These are phyloP conservation scores for Podaxis carcinomalis DNA, from an alignment of 768 basidiomycete species.

Conservation along the genomic window DNA sequence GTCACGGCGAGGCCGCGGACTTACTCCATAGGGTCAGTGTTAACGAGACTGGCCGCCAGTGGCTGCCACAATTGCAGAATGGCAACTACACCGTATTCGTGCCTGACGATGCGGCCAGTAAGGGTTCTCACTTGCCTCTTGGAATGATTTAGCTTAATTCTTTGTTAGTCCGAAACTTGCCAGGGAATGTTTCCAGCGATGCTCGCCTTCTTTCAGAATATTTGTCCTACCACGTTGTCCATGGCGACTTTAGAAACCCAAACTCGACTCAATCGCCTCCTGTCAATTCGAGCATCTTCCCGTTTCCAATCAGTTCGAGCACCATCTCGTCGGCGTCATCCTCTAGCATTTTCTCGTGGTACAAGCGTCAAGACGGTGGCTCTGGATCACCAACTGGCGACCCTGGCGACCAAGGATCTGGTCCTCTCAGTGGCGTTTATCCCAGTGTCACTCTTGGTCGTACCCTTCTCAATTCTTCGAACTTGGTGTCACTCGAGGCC, in stretches of 20 bases:
- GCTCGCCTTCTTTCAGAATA: constrained; percentile 35
- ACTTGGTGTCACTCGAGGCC: constrained; percentile 52
- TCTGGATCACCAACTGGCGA: constrained; percentile 1
- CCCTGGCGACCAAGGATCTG: constrained; percentile 4
- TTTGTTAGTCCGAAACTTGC: constrained; percentile 27
- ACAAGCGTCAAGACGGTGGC: constrained; percentile 12
- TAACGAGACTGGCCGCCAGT: constrained; percentile 35
- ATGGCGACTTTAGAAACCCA: constrained; percentile 39
- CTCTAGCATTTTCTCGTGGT: constrained; percentile 11
- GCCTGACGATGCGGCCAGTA: constrained; percentile 53
- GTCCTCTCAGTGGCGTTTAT: constrained; percentile 32
- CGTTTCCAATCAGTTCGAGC: not conserved
- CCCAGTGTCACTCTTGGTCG: constrained; percentile 63
- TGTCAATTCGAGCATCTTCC: not conserved
- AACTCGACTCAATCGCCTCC: too few relatives aligned
- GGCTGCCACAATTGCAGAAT: constrained; percentile 39
- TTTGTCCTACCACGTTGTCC: constrained; percentile 54
- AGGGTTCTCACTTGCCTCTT: constrained; percentile 16
- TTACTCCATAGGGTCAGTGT: constrained; percentile 37
- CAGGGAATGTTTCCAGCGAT: constrained; percentile 19
- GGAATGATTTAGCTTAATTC: constrained; percentile 14
- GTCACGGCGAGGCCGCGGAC: constrained; percentile 38
- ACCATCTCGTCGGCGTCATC: not conserved
- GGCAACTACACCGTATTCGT: constrained; percentile 54
- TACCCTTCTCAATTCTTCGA: constrained; percentile 50